Base-by-base conservation (phyloP, 495 filamentous ascomycete species). In the Wilcoxina mikolae region DNA sequence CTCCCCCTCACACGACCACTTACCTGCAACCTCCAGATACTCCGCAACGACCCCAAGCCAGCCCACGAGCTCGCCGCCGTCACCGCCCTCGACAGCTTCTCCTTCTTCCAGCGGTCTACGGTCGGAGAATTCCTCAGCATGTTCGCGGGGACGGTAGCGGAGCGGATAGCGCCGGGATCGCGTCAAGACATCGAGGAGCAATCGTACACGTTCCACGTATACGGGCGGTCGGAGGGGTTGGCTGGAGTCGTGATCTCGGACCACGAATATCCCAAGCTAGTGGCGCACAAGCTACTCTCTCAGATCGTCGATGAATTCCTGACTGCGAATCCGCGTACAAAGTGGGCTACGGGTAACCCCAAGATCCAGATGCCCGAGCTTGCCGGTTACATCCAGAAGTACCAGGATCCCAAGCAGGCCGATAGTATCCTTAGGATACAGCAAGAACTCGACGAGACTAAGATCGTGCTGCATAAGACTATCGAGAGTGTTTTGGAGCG, bases 391-490 rank as follows among this genome's bases (percentile, higher is more conserved):
- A 79, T 98, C 51, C 72, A 74, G 62, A 85, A 91, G 62, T 94
- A 88, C 69, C 89, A 95, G 71, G 84, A 94, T 66, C 86, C 89
- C 23, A 72, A 78, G 67, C 77, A 93, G 69, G 89, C 87, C 50
- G 88, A 87, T 70, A 87, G 78, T 70, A 91, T 94, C 62, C 78
- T 87, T 75, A 90, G 84, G 75, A 95, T 96, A 60, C 93, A 96
- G 72, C 83, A 85, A 71, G 89, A 98, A 71, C 75, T 98, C 57
- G 88, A 95, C 60, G 88, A 95, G 76, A 98, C 93, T 53, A 98
- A 95, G 79, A 91, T 95, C 65, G 81, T 94, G 42, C 76, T 98
- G 55, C 87, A 95, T 71, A 93, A 93, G 72, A 96, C 96, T 68
- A 99, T 99, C 59, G 91, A 99, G 76, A 76, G 87, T 51, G 78